Base-by-base conservation (phyloP, 1,284 basidiomycete species). In the Tilletiaria anomala region DNA sequence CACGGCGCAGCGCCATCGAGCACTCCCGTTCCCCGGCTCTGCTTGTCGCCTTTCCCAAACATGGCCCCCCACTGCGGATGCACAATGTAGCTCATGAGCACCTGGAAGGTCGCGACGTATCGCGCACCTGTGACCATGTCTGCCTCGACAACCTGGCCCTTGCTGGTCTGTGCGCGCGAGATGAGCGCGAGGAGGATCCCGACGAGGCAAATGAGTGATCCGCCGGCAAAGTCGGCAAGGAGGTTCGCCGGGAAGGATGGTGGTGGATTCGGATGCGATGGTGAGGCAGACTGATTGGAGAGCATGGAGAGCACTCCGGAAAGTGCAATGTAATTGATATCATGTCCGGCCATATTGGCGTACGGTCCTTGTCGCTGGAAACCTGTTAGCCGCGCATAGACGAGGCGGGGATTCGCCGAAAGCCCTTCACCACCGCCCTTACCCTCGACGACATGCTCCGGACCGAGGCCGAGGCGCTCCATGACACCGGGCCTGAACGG, bases 41-140 rank as follows among this genome's bases (percentile, higher is more conserved):
- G 46, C 8, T n/a, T n/a, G 26, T 8, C 26, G 10, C 59, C 59
- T 23, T 70, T 70, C 17, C 77, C 79, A 42, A 79, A 72, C 15
- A 71, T 67, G n/a, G 70, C 67, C 15, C 60, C 53, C 60, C 67
- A 68, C 18, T 51, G 39, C 11, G 61, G 60, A n/a, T 68, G 35
- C 49, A 60, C 20, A 70, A 73, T 16, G 51, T 59, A 29, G 50
- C 68, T 39, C 64, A 70, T 55, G 19, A 78, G 71, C 5, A 85
- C 71, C 5, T 80, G 76, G 50, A 78, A 85, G 2, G 76, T 76
- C 5, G 81, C 74, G 17, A 85, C 55, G 63, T 85, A 86, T 39
- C 82, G 78, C 2, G 78, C 71, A 0, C 83, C 83, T 8, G 82
- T 78, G 15, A 85, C 80, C 83, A 87, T 84, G 61, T 87, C 78